Conservation (phyloP, 2,329 filamentous ascomycete species). For the Verticillium dahliae region DNA sequence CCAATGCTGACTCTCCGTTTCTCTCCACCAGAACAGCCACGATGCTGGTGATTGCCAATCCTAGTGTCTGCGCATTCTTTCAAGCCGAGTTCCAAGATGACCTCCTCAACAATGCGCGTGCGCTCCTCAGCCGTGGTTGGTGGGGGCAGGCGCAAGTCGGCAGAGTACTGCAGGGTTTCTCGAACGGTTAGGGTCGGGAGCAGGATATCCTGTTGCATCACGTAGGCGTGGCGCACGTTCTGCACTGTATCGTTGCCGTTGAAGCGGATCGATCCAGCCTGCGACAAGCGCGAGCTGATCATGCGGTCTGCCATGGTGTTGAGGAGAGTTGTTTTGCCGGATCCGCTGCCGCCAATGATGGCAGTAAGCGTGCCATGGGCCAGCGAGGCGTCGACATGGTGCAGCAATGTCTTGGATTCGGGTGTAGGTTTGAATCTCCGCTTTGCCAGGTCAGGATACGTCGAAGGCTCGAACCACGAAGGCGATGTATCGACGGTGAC, state of each 20-base stretch:
- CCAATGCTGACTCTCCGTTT: conserved; percentile 72
- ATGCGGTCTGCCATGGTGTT: conserved; percentile 68
- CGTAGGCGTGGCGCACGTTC: conserved; percentile 58
- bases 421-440: conserved; percentile 28
- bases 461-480: conserved; percentile 40
- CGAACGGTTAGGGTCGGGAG: conserved; percentile 68
- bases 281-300: conserved; percentile 42
- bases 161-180: conserved; percentile 68
- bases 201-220: conserved; percentile 71
- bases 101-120: conserved; percentile 62
- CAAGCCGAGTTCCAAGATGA: conserved; percentile 67
- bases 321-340: conserved; percentile 65
- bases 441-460: conserved; percentile 34
- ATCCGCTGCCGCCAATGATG: conserved; percentile 69
- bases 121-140: conserved; percentile 54
- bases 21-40: conserved; percentile 73
- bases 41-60: conserved; percentile 64
- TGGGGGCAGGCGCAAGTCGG: conserved; percentile 62
- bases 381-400: conserved; percentile 58
- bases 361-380: conserved; percentile 62
- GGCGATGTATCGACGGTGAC: conserved; percentile 55
- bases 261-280: conserved; percentile 52
- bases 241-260: conserved; percentile 50
- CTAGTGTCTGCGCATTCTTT: conserved; percentile 72
- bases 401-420: conserved; percentile 47